phyloP scores from a whole-genome alignment of 768 basidiomycete genomes.

The Leccinum rimulosum region DNA sequence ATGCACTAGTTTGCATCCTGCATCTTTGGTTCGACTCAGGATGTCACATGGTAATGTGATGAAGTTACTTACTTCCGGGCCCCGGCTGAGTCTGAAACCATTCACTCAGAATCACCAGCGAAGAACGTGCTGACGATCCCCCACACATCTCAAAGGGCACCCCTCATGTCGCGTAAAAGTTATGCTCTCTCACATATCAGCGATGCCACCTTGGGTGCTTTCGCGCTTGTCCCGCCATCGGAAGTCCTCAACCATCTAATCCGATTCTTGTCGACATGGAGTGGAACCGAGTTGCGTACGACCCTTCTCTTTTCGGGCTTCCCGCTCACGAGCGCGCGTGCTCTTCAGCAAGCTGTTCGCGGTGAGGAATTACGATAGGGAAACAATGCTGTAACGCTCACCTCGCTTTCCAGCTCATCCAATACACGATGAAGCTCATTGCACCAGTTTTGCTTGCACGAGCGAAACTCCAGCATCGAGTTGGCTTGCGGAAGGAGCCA shows the following conservation, averaged over 20 bases:
- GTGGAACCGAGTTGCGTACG: constrained; percentile 76
- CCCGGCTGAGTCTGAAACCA: no score
- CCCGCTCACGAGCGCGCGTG: constrained; percentile 9
- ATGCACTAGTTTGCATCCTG: not conserved
- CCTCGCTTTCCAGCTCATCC: constrained; percentile 51
- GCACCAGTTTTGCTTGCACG: constrained; percentile 64
- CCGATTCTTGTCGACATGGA: constrained; percentile 78
- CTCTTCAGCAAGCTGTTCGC: constrained; percentile 67
- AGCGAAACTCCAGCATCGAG: constrained; percentile 64
- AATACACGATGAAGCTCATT: constrained; percentile 71
- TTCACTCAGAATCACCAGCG: no score
- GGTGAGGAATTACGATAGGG: constrained; percentile 36
- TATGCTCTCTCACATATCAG: constrained; percentile 51
- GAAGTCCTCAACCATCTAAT: constrained; percentile 70
- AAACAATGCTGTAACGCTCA: not conserved
- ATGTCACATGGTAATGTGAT: not conserved
- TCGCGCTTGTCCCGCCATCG: constrained; percentile 55
- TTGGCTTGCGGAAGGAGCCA: constrained; percentile 54
- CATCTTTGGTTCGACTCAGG: not conserved
- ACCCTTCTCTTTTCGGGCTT: constrained; percentile 7
- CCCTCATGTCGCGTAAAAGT: constrained; percentile 52
- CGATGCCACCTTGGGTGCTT: constrained; percentile 63
- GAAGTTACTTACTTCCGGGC: no score
- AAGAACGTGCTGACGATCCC: not conserved
- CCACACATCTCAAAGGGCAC: not conserved